Evolutionary conservation across 345 rosid genomes (phyloP).

Genomic region (Aegle marmelos): DNA sequence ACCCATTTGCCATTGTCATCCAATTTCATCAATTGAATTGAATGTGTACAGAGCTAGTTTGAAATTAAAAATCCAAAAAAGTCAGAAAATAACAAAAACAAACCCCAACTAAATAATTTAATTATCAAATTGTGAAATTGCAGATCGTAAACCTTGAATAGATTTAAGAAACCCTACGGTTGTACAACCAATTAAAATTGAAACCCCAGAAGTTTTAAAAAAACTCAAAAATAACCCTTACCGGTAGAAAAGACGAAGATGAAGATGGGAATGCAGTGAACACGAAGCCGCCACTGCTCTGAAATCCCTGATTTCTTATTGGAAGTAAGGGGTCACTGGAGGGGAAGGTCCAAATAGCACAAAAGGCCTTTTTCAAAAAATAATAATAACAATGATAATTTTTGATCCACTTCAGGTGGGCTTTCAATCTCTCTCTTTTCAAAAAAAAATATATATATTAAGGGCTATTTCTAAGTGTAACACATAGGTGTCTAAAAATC

Average conservation of each 20-base stretch:
- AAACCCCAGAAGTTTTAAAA: background rate
- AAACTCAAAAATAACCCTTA: background rate
- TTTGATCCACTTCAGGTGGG: background rate
- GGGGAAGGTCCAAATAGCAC: background rate
- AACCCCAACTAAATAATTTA: background rate
- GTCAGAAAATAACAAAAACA: background rate
- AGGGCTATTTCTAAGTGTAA: background rate
- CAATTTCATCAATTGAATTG: conserved; percentile 43
- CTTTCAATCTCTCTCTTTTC: background rate
- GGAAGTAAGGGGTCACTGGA: background rate
- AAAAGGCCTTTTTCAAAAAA: background rate
- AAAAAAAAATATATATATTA: background rate
- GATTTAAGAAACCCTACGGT: background rate
- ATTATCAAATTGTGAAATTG: background rate
- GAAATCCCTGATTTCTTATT: background rate
- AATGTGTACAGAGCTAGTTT: background rate
- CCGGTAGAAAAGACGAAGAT: background rate
- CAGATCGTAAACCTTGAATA: background rate
- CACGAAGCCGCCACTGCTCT: background rate
- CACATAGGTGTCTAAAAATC: background rate
- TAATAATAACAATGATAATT: no score
- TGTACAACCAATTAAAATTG: background rate
- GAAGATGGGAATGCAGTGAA: background rate
- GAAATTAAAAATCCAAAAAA: background rate
- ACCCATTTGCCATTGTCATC: conserved; percentile 70